A percentile compares a stretch with the other conserved stretches of the same genome.
Evolutionary conservation across 148 eudicot genomes (phyloP).

Genomic region (Persicaria maculosa): DNA sequence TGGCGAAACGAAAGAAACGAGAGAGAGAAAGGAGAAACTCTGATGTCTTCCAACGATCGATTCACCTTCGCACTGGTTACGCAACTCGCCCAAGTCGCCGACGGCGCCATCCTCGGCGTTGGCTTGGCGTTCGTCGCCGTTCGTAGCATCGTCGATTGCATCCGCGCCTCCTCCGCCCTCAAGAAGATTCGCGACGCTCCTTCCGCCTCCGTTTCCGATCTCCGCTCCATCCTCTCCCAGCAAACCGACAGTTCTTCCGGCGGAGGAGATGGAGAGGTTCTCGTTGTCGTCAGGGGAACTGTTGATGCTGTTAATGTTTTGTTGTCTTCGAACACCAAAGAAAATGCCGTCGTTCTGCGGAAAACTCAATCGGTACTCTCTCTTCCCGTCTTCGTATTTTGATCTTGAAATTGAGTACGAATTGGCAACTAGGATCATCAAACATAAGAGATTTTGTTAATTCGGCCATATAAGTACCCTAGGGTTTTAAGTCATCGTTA

Average conservation of each 20-base stretch:
- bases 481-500: slow-evolving; percentile 12
- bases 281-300: slow-evolving; percentile 56
- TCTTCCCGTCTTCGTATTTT: not conserved
- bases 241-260: slow-evolving; percentile 3
- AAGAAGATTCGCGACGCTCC: slow-evolving; percentile 55
- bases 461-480: not conserved
- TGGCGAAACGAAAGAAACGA: too few relatives aligned
- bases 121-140: slow-evolving; percentile 62
- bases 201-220: slow-evolving; percentile 51
- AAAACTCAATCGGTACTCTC: slow-evolving; percentile 53
- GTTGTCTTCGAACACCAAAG: slow-evolving; percentile 43
- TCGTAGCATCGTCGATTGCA: slow-evolving; percentile 41
- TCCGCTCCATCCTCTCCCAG: slow-evolving; percentile 41
- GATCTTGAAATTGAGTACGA: not conserved
- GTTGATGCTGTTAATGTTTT: slow-evolving; percentile 47
- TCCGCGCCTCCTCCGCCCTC: slow-evolving; percentile 55
- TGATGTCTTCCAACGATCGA: slow-evolving; percentile 71
- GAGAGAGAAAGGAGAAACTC: not conserved
- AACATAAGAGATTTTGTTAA: not conserved
- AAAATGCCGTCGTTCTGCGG: slow-evolving; percentile 55
- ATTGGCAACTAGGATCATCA: not conserved
- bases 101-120: slow-evolving; percentile 73
- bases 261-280: slow-evolving; percentile 26
- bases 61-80: slow-evolving; percentile 47
- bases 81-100: slow-evolving; percentile 54